Conservation (phyloP, 306 rosid genomes). For the Citrullus mucosospermus region DNA sequence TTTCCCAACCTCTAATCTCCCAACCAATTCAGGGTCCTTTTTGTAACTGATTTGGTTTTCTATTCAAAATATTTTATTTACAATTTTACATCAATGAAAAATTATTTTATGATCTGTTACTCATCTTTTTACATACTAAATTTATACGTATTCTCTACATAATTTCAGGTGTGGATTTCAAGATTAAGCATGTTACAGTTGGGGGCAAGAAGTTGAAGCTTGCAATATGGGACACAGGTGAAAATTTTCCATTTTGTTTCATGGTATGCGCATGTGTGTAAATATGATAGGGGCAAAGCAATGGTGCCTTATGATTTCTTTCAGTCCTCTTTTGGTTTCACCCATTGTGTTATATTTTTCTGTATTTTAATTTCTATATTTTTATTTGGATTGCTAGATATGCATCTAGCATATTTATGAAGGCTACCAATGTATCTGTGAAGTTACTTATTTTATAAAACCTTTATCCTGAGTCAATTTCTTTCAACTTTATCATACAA, state of each 20-base stretch:
- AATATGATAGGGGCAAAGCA: not conserved
- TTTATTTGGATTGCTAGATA: not conserved
- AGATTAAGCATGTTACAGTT: slow-evolving; percentile 41
- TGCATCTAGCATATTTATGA: not conserved
- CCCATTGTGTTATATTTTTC: not conserved
- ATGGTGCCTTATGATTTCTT: not conserved
- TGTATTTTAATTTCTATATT: not conserved
- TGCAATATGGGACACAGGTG: slow-evolving; percentile 96
- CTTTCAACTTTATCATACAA: not conserved
- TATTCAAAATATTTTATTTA: not conserved
- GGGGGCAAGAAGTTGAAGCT: slow-evolving; percentile 77
- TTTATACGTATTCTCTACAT: not conserved
- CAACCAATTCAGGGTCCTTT: not conserved
- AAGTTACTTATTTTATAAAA: not conserved
- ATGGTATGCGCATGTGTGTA: not conserved
- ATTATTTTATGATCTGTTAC: not conserved
- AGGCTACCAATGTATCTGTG: not conserved
- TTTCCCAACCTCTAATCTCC: not conserved
- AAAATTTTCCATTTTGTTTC: not conserved
- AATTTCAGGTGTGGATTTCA: slow-evolving; percentile 73
- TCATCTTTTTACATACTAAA: not conserved
- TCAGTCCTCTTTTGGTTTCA: not conserved
- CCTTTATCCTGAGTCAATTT: not conserved
- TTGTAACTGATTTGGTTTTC: not conserved
- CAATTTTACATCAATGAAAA: not conserved